phyloP scores from a whole-genome alignment of 768 basidiomycete genomes.

The Hemileccinum impolitum region DNA sequence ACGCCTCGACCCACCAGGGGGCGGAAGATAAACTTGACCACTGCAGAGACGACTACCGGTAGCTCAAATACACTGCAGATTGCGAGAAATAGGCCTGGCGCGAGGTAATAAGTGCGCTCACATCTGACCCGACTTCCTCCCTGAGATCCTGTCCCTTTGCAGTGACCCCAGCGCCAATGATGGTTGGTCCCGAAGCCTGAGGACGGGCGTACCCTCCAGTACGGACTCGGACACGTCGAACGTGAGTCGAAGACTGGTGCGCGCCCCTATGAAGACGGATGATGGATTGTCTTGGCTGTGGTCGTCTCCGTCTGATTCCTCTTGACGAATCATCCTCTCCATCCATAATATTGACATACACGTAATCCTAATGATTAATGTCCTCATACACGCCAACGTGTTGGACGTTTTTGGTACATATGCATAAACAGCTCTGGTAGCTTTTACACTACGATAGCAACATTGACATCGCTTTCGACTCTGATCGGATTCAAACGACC shows the following conservation, averaged over 20 bases:
- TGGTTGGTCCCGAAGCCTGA: slow-evolving; percentile 13
- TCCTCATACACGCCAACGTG: too few species aligned
- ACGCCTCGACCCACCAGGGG: slow-evolving; percentile 24
- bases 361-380: too few species aligned
- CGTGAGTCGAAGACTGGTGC: slow-evolving; percentile 1
- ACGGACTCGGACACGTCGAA: slow-evolving; percentile 23
- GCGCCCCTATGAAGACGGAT: background rate
- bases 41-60: background rate
- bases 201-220: slow-evolving; percentile 1
- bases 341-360: too few species aligned
- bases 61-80: slow-evolving; percentile 8
- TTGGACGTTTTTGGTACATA: too few species aligned
- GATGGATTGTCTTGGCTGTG: slow-evolving; percentile 15
- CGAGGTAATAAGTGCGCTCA: slow-evolving; percentile 11
- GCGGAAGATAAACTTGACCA: background rate
- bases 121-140: background rate
- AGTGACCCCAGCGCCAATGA: slow-evolving; percentile 1
- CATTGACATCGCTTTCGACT: too few species aligned
- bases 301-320: background rate
- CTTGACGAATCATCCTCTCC: too few species aligned
- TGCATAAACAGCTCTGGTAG: background rate
- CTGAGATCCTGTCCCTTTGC: background rate
- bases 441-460: background rate
- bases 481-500: too few species aligned
- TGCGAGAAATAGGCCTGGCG: slow-evolving; percentile 12